A percentile compares a stretch with the other conserved stretches of the same genome.
phyloP scores from a whole-genome alignment of 805 yeast genomes.

The Saccharomycopsis oosterbeekiorum region DNA sequence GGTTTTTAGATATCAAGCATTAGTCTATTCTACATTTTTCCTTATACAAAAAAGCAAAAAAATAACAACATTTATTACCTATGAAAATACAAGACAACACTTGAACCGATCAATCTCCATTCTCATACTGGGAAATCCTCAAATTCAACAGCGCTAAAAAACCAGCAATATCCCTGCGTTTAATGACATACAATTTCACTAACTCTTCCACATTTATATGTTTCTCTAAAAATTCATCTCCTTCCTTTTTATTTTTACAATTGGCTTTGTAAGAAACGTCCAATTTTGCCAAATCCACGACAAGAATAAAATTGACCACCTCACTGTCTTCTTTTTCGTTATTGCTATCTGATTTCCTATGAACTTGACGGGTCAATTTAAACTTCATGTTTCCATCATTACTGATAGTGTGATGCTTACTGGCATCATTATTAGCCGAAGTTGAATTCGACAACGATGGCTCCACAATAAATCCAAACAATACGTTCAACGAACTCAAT shows the following conservation, averaged over 20 bases:
- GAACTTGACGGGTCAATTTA: slow-evolving; percentile 1
- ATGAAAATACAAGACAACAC: no score
- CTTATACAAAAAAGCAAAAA: no score
- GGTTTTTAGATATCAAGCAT: no score
- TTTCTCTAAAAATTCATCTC: slow-evolving; percentile 17
- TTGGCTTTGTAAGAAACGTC: slow-evolving; percentile 47
- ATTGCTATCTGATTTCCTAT: slow-evolving; percentile 29
- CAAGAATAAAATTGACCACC: background rate
- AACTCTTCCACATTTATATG: slow-evolving; percentile 41
- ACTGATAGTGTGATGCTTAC: slow-evolving; percentile 7
- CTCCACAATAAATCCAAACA: slow-evolving; percentile 67
- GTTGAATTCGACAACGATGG: slow-evolving; percentile 17
- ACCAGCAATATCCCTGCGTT: slow-evolving; percentile 64
- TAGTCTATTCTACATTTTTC: no score
- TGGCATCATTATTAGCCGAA: slow-evolving; percentile 16
- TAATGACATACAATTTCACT: slow-evolving; percentile 45
- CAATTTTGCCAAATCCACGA: slow-evolving; percentile 33
- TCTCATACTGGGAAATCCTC: background rate
- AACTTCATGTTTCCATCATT: slow-evolving; percentile 9
- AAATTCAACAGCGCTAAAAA: slow-evolving; percentile 27
- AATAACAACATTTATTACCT: no score
- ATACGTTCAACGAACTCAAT: slow-evolving; percentile 51
- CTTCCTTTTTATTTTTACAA: slow-evolving; percentile 37
- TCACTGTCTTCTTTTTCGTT: background rate
- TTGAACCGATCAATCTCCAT: background rate